Evolutionary conservation across 2,329 filamentous ascomycete species (phyloP), one percentile per base, ranked within the genome.

Genomic region (Escovopsis weberi): DNA sequence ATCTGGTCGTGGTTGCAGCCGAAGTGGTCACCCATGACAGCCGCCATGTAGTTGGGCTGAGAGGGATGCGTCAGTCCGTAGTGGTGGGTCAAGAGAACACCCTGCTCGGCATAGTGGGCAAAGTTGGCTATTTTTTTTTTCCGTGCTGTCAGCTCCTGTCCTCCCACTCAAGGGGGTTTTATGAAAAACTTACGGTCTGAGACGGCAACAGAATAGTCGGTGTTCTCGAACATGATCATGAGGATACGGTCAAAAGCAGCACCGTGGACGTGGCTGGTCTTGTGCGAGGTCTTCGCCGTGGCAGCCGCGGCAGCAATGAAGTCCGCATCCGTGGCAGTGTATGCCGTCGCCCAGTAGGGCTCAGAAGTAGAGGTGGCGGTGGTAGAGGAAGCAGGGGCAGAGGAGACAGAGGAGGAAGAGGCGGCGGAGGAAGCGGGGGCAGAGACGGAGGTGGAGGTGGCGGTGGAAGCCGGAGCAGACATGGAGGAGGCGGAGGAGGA

Each of bases 151-250:
- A 46, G 39, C 39, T 10, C 26, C 10, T 18, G 9, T 10, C 15
- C 12, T 11, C n/a, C 6, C 35, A 10, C 12, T 23, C 4, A 33
- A 11, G 28, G 5, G 26, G 8, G 15, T n/a, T 15, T 23, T 5
- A 8, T n/a, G n/a, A n/a, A n/a, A n/a, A n/a, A 63, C 71, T 54
- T 54, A 75, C 72, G 69, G 57, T 87, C 80, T 12, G 68, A 72
- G 33, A 66, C 65, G 2, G 82, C 76, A 53, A 78, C 72, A 41
- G 75, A 69, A 50, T 74, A 87, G 59, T 79, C 70, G 39, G 78
- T 83, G 57, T 88, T 88, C 65, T 88, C 84, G 39, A 86, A 69
- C 78, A 80, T 88, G 59, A 88, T 77, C 44, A 78, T 73, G 43
- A 77, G 76, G 47, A 84, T 74, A 12, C 83, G 76, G 55, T 86